phyloP scores from a whole-genome alignment of 306 rosid species.

The Acacia melanoxylon region DNA sequence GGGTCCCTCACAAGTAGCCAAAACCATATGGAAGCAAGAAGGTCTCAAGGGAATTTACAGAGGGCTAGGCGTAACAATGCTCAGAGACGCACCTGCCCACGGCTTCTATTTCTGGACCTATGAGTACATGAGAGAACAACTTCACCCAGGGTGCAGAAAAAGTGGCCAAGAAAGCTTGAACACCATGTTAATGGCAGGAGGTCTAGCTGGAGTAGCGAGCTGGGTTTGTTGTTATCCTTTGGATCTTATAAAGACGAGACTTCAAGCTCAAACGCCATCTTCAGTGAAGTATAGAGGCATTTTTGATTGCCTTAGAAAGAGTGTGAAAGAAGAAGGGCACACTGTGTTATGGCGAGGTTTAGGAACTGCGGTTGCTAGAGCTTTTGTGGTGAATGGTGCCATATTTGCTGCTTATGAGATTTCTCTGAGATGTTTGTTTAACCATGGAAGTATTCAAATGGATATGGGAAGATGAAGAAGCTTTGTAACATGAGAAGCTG shows the following conservation, averaged over 20 bases:
- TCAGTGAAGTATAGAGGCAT: conserved; percentile 61
- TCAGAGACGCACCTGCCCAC: conserved; percentile 74
- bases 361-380: conserved; percentile 80
- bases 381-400: conserved; percentile 83
- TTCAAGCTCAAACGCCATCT: conserved; percentile 64
- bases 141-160: conserved; percentile 82
- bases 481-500: neutral
- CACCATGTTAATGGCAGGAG: conserved; percentile 76
- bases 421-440: conserved; percentile 56
- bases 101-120: conserved; percentile 79
- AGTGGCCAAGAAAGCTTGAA: conserved; percentile 54
- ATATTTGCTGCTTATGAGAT: conserved; percentile 80
- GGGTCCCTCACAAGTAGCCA: conserved; percentile 54
- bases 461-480: neutral
- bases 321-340: conserved; percentile 61
- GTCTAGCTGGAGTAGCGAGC: conserved; percentile 82
- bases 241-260: conserved; percentile 77
- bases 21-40: conserved; percentile 57
- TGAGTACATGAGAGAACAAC: conserved; percentile 67
- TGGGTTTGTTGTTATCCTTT: conserved; percentile 80
- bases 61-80: conserved; percentile 63
- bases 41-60: conserved; percentile 65
- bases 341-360: conserved; percentile 68
- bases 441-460: conserved; percentile 21
- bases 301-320: conserved; percentile 65